These are phyloP conservation scores for Mucor racemosus DNA, from an alignment of 371 early-diverging fungal species.

Conservation along the genomic window DNA sequence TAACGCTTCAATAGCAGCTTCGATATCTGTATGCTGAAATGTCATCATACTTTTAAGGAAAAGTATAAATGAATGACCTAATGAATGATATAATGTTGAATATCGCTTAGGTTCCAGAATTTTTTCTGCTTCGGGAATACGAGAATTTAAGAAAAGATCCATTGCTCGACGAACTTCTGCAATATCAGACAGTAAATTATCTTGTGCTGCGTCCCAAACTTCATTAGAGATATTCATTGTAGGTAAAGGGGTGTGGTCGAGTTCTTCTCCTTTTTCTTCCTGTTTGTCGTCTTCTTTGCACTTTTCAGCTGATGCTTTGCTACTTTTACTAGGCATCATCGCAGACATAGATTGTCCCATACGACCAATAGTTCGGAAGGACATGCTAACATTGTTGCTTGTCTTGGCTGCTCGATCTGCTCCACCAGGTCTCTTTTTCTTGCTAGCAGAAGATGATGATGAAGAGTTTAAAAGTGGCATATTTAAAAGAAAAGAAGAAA, in stretches of 20 bases:
- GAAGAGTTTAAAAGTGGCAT: slow-evolving; percentile 18
- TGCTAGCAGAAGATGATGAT: slow-evolving; percentile 86
- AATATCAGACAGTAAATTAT: slow-evolving; percentile 46
- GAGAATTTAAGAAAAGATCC: slow-evolving; percentile 71
- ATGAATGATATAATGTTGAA: slow-evolving; percentile 66
- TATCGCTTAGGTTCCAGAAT: slow-evolving; percentile 52
- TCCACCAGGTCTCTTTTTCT: slow-evolving; percentile 87
- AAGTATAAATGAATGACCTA: slow-evolving; percentile 70
- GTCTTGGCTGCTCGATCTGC: slow-evolving; percentile 83
- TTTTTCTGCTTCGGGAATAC: slow-evolving; percentile 66
- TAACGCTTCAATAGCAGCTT: slow-evolving; percentile 62
- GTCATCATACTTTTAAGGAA: slow-evolving; percentile 77
- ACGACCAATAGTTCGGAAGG: slow-evolving; percentile 18
- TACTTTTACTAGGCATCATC: slow-evolving; percentile 15
- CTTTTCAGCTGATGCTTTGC: slow-evolving; percentile 4
- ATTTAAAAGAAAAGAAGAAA: not conserved
- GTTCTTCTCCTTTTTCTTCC: slow-evolving; percentile 40
- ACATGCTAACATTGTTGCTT: slow-evolving; percentile 50
- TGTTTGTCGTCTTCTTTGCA: not conserved
- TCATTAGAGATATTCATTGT: slow-evolving; percentile 14
- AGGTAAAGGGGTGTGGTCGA: slow-evolving; percentile 32
- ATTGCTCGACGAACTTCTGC: slow-evolving; percentile 61
- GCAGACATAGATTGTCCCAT: slow-evolving; percentile 27
- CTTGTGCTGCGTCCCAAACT: slow-evolving; percentile 15
- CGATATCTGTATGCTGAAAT: slow-evolving; percentile 70